These are phyloP conservation scores for Capsella rubella DNA, from an alignment of 441 rosid species.

Conservation along the genomic window DNA sequence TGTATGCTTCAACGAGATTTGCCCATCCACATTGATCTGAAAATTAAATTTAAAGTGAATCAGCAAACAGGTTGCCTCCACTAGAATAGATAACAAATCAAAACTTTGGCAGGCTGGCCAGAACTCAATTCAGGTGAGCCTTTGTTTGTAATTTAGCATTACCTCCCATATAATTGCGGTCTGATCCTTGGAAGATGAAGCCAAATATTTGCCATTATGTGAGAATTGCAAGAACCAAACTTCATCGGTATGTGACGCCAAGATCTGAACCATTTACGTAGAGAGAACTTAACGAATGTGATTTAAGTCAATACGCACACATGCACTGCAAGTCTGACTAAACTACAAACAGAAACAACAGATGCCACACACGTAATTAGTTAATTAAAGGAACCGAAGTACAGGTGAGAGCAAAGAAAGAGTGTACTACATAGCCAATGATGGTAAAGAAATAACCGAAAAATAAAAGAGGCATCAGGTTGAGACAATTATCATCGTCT, in stretches of 20 bases:
- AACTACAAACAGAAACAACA: conserved; percentile 36
- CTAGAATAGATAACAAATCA: conserved; percentile 6
- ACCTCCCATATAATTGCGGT: conserved; percentile 91
- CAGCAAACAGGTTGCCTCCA: conserved; percentile 24
- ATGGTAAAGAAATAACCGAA: conserved; percentile 16
- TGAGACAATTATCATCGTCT: conserved; percentile 29
- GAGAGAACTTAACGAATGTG: conserved; percentile 39
- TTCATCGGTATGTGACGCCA: conserved; percentile 83
- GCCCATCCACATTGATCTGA: conserved; percentile 63
- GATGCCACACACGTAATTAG: conserved; percentile 24
- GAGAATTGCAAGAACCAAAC: conserved; percentile 96
- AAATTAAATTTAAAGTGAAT: conserved; percentile 19
- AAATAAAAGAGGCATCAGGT: conserved; percentile 12
- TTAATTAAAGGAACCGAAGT: neutral
- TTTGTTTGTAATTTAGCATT: conserved; percentile 32
- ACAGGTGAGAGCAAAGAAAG: neutral
- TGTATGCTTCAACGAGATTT: conserved; percentile 59
- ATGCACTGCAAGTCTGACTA: conserved; percentile 39
- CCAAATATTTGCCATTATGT: conserved; percentile 82
- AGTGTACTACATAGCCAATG: conserved; percentile 25
- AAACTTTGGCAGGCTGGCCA: conserved; percentile 12
- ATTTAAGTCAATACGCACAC: conserved; percentile 36
- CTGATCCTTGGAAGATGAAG: conserved; percentile 81
- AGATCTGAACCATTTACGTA: conserved; percentile 62
- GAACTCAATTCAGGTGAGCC: conserved; percentile 11